Conservation (phyloP, 2,329 filamentous ascomycete genomes). For the Diaporthe sp. region DNA sequence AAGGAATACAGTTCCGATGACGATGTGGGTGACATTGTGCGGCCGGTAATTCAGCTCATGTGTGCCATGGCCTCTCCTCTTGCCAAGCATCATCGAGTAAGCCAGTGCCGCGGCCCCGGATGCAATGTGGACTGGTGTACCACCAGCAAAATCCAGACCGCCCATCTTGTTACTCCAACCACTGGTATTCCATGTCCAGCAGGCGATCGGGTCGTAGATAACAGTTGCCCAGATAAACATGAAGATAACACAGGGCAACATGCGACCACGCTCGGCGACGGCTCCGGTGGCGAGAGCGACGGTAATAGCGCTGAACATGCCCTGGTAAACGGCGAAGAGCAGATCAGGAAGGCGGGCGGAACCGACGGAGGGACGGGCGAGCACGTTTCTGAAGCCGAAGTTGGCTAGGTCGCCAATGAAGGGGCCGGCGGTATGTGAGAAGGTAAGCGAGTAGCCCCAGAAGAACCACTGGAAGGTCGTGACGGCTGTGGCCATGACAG, state of each 20-base stretch:
- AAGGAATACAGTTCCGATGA: slow-evolving; percentile 92
- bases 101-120: slow-evolving; percentile 87
- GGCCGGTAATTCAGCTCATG: slow-evolving; percentile 92
- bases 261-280: slow-evolving; percentile 87
- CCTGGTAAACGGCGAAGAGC: slow-evolving; percentile 87
- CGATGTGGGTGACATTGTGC: slow-evolving; percentile 93
- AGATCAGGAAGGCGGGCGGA: slow-evolving; percentile 83
- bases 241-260: slow-evolving; percentile 90
- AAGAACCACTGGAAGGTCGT: slow-evolving; percentile 96
- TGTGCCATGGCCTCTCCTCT: slow-evolving; percentile 86
- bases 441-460: slow-evolving; percentile 88
- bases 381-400: slow-evolving; percentile 82
- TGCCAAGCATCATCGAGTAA: slow-evolving; percentile 93
- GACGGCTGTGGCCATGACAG: slow-evolving; percentile 86
- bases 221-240: slow-evolving; percentile 94
- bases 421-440: slow-evolving; percentile 81
- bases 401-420: slow-evolving; percentile 86
- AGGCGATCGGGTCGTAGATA: slow-evolving; percentile 93
- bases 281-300: slow-evolving; percentile 88
- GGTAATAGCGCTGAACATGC: slow-evolving; percentile 90
- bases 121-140: slow-evolving; percentile 90
- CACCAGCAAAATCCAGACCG: slow-evolving; percentile 89
- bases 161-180: slow-evolving; percentile 88
- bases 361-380: slow-evolving; percentile 82
- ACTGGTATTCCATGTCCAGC: slow-evolving; percentile 91